Conservation (phyloP, 2,329 filamentous ascomycete species). For the Aspergillus sp. region DNA sequence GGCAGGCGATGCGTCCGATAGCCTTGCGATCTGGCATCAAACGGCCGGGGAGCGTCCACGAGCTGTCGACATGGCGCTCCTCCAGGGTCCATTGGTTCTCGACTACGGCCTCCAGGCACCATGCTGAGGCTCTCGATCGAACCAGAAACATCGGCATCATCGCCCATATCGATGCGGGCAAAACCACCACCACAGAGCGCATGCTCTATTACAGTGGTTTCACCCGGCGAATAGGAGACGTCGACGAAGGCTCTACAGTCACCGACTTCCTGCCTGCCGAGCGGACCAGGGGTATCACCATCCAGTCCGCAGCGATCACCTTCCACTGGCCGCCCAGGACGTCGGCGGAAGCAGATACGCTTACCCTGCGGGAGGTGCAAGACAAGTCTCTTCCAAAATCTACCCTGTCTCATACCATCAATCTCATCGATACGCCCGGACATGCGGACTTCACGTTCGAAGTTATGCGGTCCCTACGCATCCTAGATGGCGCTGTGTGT, state of each 20-base stretch:
- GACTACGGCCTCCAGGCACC: constrained; percentile 12
- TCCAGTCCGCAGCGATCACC: constrained; percentile 92
- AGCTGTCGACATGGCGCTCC: not conserved
- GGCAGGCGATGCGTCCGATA: constrained; percentile 13
- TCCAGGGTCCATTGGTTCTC: constrained; percentile 15
- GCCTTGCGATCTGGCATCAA: constrained; percentile 3
- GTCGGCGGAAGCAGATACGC: constrained; percentile 8
- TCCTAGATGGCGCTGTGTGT: constrained; percentile 84
- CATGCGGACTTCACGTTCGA: constrained; percentile 98
- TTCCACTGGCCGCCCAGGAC: constrained; percentile 72
- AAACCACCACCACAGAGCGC: constrained; percentile 96
- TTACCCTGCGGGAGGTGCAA: constrained; percentile 12
- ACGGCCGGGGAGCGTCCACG: constrained; percentile 2
- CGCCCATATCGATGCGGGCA: constrained; percentile 96
- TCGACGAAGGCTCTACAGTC: constrained; percentile 92
- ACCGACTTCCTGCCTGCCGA: constrained; percentile 95
- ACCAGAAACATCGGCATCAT: constrained; percentile 97
- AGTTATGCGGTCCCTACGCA: constrained; percentile 78
- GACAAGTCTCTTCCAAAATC: constrained; percentile 41
- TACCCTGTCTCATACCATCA: constrained; percentile 59
- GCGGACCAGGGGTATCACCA: constrained; percentile 85
- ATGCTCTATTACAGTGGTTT: constrained; percentile 97
- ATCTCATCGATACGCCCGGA: constrained; percentile 90
- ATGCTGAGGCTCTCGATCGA: constrained; percentile 40
- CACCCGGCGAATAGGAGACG: constrained; percentile 81